Evolutionary conservation across 257 asterid species (phyloP).

Genomic region (Solanum stenotomum): DNA sequence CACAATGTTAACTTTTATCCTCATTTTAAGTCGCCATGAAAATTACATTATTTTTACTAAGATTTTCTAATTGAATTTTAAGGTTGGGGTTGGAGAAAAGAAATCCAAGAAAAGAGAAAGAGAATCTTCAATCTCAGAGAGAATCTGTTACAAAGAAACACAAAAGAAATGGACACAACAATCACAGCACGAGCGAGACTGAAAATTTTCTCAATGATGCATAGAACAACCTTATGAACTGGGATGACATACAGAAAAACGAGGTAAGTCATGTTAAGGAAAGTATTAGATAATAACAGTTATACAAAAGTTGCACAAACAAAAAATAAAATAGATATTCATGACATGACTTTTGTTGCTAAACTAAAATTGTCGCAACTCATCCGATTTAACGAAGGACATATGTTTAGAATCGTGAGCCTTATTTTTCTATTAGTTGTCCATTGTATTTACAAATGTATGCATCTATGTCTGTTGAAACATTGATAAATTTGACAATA

Average conservation of each 20-base stretch:
- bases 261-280: not conserved
- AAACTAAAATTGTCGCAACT: not conserved
- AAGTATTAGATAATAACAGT: not conserved
- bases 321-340: not conserved
- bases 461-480: not conserved
- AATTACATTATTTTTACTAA: not conserved
- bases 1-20: accelerated
- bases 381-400: not conserved
- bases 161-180: not conserved
- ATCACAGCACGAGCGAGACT: no score
- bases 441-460: not conserved
- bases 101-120: not conserved
- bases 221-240: not conserved
- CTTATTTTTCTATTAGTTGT: not conserved
- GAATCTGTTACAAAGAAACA: not conserved
- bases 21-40: not conserved
- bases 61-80: no score
- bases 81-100: not conserved
- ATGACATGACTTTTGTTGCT: not conserved
- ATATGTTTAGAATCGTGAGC: not conserved
- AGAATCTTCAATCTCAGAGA: no score
- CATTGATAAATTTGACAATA: not conserved
- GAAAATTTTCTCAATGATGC: not conserved
- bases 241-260: not conserved
- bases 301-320: not conserved